Base-by-base conservation (phyloP, 192 early-diverging fungal genomes). In the Dissophora globulifera region DNA sequence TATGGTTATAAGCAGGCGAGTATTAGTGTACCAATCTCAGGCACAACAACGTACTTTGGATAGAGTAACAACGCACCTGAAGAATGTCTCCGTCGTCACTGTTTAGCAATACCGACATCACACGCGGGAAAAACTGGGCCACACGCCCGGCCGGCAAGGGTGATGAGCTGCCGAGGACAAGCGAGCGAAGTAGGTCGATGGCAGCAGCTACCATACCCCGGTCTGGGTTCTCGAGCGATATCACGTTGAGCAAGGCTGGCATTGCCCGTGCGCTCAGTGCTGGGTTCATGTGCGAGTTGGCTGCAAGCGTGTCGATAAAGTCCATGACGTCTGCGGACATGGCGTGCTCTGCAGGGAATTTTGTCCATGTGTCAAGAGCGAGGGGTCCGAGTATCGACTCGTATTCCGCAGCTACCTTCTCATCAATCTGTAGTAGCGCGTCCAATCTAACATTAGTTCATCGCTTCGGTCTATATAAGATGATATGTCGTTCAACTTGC, bases 341-440 rank as follows among this genome's bases (percentile, higher is more conserved):
- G 38, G 90, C 62, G n/a, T 84, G 81, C 71, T 96, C 93, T 27
- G 84, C 83, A 4, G 92, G 88, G 58, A 91, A 82, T 38, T 83
- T 84, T 35, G 83, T 82, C 95, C 93, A 96, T 19, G 90, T 84
- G 16, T 89, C 84, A 51, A 96, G 65, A 0, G 93, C 74, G n/a
- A 93, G 78, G 1, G 89, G 88, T 31, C 87, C 86, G 20, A 97
- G 75, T 27, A 86, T 61, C 8, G 84, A 82, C 64, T 94, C 94
- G 58, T 89, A 88, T 40, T 83, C 82, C 0, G 92, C 90, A 3
- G 90, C 87, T n/a, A 89, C 83, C 29, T 82, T 84, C 15, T 84
- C 83, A 67, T 93, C 85, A 27, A 94, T 85, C 81, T 89, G 63
- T 13, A n/a, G n/a, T n/a, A n/a, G n/a, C n/a, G n/a, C n/a, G n/a